phyloP scores from a whole-genome alignment of 768 basidiomycete species.

The Hebeloma cylindrosporum region DNA sequence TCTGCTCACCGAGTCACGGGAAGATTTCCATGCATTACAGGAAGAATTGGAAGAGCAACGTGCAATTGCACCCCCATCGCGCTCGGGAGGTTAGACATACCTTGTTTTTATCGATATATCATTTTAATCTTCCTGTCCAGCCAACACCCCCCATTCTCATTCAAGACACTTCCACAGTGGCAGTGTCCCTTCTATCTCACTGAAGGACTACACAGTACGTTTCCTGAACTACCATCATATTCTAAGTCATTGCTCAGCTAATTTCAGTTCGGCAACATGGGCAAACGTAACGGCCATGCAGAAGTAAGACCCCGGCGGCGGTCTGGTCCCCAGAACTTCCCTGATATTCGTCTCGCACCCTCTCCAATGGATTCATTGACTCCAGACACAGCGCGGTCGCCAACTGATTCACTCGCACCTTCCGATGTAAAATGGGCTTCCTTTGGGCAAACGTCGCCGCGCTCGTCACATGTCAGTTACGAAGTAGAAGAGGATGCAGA shows the following conservation, averaged over 20 bases:
- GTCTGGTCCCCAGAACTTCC: constrained; percentile 15
- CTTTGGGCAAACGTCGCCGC: constrained; percentile 29
- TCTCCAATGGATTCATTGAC: constrained; percentile 39
- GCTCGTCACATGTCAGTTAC: constrained; percentile 37
- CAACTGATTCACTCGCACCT: constrained; percentile 34
- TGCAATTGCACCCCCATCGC: constrained; percentile 41
- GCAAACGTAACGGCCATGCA: constrained; percentile 16
- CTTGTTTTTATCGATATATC: not conserved
- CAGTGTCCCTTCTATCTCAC: constrained; percentile 43
- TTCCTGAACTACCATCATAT: not conserved
- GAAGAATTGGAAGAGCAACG: constrained; percentile 77
- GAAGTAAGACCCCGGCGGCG: constrained; percentile 20
- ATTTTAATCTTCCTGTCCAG: constrained; percentile 20
- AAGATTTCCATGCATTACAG: constrained; percentile 67
- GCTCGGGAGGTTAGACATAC: constrained; percentile 41
- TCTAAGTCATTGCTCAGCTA: not conserved
- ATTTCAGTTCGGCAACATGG: not conserved
- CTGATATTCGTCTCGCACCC: constrained; percentile 11
- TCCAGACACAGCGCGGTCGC: constrained; percentile 45
- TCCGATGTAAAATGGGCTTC: constrained; percentile 34
- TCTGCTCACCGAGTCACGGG: constrained; percentile 71
- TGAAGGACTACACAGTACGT: constrained; percentile 37
- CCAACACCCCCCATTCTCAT: constrained; percentile 40
- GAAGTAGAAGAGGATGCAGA: constrained; percentile 43
- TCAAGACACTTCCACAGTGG: constrained; percentile 42